A percentile compares a stretch with the other conserved stretches of the same genome.
Conservation (phyloP, 2,329 filamentous ascomycete species). For the Neonectria faginata region DNA sequence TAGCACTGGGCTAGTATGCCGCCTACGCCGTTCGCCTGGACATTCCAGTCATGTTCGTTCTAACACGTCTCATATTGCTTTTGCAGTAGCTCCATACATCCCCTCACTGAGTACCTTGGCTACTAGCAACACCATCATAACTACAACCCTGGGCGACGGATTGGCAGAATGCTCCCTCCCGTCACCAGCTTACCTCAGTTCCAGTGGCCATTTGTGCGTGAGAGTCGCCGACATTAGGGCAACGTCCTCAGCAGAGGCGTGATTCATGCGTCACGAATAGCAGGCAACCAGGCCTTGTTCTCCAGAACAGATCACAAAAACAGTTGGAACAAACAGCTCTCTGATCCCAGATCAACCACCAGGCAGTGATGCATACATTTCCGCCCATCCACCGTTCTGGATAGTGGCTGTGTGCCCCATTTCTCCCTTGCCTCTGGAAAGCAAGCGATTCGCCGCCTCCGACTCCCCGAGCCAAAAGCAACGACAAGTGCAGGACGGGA, state of each 20-base stretch:
- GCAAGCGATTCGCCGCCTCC: slow-evolving; percentile 5
- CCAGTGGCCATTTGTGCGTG: neutral
- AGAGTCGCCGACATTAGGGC: neutral
- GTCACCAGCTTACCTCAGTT: neutral
- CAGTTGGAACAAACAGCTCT: too few species aligned
- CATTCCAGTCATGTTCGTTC: slow-evolving; percentile 5
- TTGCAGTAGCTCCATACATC: slow-evolving; percentile 18
- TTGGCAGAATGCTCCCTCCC: too few species aligned
- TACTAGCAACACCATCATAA: slow-evolving; percentile 14
- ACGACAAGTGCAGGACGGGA: slow-evolving; percentile 31
- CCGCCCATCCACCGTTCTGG: neutral
- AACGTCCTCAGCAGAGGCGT: neutral
- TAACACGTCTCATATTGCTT: slow-evolving; percentile 28
- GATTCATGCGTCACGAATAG: too few species aligned
- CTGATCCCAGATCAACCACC: neutral
- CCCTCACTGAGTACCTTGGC: slow-evolving; percentile 4
- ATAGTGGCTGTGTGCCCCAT: neutral
- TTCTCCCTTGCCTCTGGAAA: slow-evolving; percentile 11
- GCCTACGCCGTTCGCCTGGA: slow-evolving; percentile 1
- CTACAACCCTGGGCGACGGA: neutral
- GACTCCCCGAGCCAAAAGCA: slow-evolving; percentile 33
- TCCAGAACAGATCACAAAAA: neutral
- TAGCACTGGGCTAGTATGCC: neutral
- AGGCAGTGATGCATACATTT: neutral
- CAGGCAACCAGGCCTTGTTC: too few species aligned